Evolutionary conservation across 2,329 filamentous ascomycete species (phyloP).

Genomic region (Parafenestella ontariensis): DNA sequence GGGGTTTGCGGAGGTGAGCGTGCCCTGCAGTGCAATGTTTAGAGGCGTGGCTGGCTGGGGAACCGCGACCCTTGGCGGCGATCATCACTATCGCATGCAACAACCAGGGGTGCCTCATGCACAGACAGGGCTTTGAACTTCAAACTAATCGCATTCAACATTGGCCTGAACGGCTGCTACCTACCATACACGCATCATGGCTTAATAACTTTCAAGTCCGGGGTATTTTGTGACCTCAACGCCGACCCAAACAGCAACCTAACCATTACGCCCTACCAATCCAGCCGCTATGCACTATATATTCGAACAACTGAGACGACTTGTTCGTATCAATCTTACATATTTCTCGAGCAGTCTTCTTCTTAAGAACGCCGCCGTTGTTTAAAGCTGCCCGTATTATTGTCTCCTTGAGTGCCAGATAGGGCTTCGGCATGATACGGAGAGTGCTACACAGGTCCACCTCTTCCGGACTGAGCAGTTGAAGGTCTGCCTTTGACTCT

Average conservation of each 20-base stretch:
- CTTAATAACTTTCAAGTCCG: constrained; percentile 14
- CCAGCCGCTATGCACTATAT: constrained; percentile 93
- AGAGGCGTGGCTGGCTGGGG: constrained; percentile 14
- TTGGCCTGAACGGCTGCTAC: not conserved
- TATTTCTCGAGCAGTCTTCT: constrained; percentile 90
- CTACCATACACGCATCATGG: not conserved
- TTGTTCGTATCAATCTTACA: constrained; percentile 85
- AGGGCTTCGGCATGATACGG: constrained; percentile 90
- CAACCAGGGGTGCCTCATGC: not conserved
- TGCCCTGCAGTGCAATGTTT: constrained; percentile 19
- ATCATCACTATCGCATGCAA: not conserved
- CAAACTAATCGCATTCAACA: constrained; percentile 11
- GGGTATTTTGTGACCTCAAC: constrained; percentile 31
- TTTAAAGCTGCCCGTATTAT: constrained; percentile 91
- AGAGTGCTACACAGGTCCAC: constrained; percentile 83
- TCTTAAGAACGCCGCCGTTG: constrained; percentile 86
- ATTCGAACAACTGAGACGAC: constrained; percentile 87
- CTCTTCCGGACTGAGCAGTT: constrained; percentile 85
- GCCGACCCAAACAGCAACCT: constrained; percentile 11
- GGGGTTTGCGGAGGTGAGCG: constrained; percentile 18
- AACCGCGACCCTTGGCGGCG: constrained; percentile 5
- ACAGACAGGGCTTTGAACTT: not conserved
- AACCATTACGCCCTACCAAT: constrained; percentile 75
- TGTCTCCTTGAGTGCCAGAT: constrained; percentile 91
- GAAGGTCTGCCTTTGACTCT: constrained; percentile 80